These are phyloP conservation scores for Suillus subalutaceus DNA, from an alignment of 768 basidiomycete species.

Conservation along the genomic window DNA sequence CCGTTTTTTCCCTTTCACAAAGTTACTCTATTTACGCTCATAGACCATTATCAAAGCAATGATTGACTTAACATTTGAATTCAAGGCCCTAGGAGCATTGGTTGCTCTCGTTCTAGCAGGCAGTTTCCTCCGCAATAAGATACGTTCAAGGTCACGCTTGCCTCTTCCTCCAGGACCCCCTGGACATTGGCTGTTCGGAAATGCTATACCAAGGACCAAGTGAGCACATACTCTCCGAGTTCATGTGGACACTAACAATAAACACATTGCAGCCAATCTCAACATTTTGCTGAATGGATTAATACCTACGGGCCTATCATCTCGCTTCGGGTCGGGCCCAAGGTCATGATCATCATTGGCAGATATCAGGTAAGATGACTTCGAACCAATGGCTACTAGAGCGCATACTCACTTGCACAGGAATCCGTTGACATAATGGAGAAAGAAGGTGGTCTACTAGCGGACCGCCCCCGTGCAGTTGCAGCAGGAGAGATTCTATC, in stretches of 20 bases:
- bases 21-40: background rate
- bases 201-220: constrained; percentile 29
- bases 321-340: constrained; percentile 52
- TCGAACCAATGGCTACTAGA: background rate
- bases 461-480: constrained; percentile 57
- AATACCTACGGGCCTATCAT: constrained; percentile 65
- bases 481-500: constrained; percentile 63
- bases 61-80: constrained; percentile 11
- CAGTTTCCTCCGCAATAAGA: constrained; percentile 13
- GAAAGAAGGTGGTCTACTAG: constrained; percentile 59
- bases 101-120: constrained; percentile 20
- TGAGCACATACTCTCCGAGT: constrained; percentile 14
- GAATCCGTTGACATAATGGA: constrained; percentile 71
- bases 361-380: constrained; percentile 37
- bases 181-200: constrained; percentile 37
- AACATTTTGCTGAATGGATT: constrained; percentile 60
- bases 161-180: constrained; percentile 36
- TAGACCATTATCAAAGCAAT: constrained; percentile 17
- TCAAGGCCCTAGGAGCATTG: constrained; percentile 24
- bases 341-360: constrained; percentile 34
- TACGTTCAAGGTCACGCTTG: constrained; percentile 19
- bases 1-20: background rate
- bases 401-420: constrained; percentile 23
- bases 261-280: constrained; percentile 26
- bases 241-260: background rate